Evolutionary conservation across 2,329 filamentous ascomycete genomes (phyloP).

Genomic region (Aspergillus vadensis): DNA sequence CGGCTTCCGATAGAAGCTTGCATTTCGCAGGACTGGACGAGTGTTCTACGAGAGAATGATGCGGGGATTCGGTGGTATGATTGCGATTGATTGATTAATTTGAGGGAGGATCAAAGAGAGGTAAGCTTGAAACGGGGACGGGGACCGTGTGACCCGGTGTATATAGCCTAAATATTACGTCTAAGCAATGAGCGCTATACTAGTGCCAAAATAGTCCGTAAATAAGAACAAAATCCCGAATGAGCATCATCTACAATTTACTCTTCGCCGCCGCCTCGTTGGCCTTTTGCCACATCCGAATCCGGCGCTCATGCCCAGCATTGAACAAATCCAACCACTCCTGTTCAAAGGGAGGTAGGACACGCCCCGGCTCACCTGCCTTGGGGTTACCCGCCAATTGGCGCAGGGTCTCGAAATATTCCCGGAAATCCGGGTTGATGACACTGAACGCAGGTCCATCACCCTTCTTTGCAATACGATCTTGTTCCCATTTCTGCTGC

Average conservation of each 20-base stretch:
- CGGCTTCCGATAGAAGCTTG: neutral
- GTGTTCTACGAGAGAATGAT: neutral
- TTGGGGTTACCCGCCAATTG: constrained; percentile 47
- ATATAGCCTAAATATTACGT: neutral
- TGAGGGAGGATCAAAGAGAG: neutral
- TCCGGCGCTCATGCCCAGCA: constrained; percentile 58
- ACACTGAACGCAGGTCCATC: constrained; percentile 61
- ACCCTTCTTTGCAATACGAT: constrained; percentile 56
- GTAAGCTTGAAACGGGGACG: neutral
- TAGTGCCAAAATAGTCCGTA: neutral
- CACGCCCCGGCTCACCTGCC: constrained; percentile 41
- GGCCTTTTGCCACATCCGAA: constrained; percentile 59
- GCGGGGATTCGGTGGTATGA: neutral
- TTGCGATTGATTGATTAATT: neutral
- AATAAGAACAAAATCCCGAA: no score
- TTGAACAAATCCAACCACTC: constrained; percentile 51
- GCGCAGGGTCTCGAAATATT: constrained; percentile 61
- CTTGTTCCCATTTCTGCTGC: constrained; percentile 59
- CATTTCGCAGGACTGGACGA: neutral
- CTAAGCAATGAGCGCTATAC: neutral
- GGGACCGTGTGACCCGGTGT: neutral
- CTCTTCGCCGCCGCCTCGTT: constrained; percentile 42
- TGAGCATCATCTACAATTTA: constrained; percentile 8
- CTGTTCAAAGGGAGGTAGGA: constrained; percentile 47
- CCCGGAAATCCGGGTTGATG: constrained; percentile 63